Evolutionary conservation across 2,329 filamentous ascomycete genomes (phyloP).

Genomic region (Botrytis squamosa): DNA sequence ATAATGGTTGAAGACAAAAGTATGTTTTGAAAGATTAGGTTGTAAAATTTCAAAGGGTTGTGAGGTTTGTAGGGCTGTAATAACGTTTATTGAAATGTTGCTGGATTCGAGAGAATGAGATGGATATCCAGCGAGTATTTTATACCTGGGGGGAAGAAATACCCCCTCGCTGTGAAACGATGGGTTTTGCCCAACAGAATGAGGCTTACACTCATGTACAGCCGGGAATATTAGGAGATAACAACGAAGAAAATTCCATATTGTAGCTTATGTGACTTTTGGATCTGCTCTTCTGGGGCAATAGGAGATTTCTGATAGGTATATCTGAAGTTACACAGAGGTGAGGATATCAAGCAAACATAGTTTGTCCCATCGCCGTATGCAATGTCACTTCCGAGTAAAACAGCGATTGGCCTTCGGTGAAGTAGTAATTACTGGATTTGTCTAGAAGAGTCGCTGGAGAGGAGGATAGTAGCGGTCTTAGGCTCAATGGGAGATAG

Average conservation of each 20-base stretch:
- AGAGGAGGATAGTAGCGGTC: neutral
- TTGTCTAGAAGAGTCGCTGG: neutral
- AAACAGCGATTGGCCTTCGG: conserved; percentile 9
- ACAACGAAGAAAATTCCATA: neutral
- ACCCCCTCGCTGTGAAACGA: conserved; percentile 2
- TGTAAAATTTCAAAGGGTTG: neutral
- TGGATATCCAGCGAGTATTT: conserved; percentile 7
- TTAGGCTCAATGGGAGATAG: neutral
- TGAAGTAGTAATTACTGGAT: neutral
- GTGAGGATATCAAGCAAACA: conserved; percentile 5
- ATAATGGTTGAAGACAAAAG: neutral
- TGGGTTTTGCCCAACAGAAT: neutral
- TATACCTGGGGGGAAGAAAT: conserved; percentile 1
- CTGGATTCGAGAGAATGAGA: neutral
- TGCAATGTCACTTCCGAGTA: conserved; percentile 5
- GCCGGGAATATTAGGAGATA: conserved; percentile 17
- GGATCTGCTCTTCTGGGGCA: neutral
- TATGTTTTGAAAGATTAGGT: neutral
- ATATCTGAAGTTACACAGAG: neutral
- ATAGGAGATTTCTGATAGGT: neutral
- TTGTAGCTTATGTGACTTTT: neutral
- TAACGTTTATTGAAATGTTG: neutral
- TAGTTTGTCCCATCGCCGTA: neutral
- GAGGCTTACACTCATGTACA: conserved; percentile 16
- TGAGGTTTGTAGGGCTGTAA: neutral